Evolutionary conservation across 257 asterid genomes (phyloP).

Genomic region (Linderniella brevidens): DNA sequence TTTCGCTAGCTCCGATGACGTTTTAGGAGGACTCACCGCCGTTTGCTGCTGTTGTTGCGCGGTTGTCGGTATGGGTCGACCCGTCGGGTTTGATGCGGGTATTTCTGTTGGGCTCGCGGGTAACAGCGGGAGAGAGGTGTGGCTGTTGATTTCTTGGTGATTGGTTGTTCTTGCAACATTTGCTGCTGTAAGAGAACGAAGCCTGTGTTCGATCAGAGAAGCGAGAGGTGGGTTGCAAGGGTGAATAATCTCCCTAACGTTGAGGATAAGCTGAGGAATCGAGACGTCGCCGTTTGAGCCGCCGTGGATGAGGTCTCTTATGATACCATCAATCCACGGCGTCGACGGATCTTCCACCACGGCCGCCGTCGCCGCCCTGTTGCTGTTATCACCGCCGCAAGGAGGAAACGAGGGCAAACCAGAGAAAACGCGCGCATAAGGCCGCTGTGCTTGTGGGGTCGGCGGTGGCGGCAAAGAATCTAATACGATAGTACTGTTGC

Average conservation of each 20-base stretch:
- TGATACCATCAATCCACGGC: conserved; percentile 68
- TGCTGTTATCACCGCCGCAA: conserved; percentile 8
- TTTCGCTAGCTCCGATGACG: conserved; percentile 10
- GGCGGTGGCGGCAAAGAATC: no score
- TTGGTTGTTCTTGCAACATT: not conserved
- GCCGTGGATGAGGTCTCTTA: conserved; percentile 69
- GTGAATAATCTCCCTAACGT: conserved; percentile 75
- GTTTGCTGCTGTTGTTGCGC: conserved; percentile 19
- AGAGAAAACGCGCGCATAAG: conserved; percentile 68
- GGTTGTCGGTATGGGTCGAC: no score
- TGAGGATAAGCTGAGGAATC: conserved; percentile 75
- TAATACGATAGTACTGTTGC: no score
- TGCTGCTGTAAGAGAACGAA: conserved; percentile 46
- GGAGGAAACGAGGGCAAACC: conserved; percentile 91
- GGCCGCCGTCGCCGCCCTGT: conserved; percentile 2
- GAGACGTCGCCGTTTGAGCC: conserved; percentile 45
- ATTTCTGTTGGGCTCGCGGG: conserved; percentile 7
- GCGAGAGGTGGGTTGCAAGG: conserved; percentile 94
- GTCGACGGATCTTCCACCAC: conserved; percentile 31
- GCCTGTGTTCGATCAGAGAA: conserved; percentile 54
- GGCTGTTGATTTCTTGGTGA: no score
- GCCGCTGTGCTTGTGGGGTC: conserved; percentile 12
- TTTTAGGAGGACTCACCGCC: conserved; percentile 14
- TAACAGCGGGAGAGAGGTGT: no score
- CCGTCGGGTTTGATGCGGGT: conserved; percentile 9